Percentiles rank a stretch among this genome's conserved stretches.
These are phyloP conservation scores for Pichia sp. DNA, from an alignment of 1,139 yeast genomes.

Conservation along the genomic window DNA sequence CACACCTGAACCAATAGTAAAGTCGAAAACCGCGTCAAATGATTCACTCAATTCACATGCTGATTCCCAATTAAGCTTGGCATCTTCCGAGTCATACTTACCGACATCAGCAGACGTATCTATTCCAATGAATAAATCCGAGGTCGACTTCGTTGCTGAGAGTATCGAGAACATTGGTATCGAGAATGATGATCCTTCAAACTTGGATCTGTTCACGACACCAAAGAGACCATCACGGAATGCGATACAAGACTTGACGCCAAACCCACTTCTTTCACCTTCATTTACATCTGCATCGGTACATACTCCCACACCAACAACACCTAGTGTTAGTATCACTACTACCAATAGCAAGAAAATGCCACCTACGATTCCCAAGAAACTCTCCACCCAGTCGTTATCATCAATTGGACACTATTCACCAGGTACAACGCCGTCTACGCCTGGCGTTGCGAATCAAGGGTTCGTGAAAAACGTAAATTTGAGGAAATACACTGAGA, in stretches of 20 bases:
- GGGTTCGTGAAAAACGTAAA: conserved; percentile 14
- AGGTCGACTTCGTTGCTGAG: conserved; percentile 6
- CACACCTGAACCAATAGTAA: neutral
- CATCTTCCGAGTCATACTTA: neutral
- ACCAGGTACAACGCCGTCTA: too few species aligned
- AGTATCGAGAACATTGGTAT: conserved; percentile 10
- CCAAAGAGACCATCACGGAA: too few species aligned
- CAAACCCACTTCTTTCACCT: too few species aligned
- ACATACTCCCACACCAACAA: too few species aligned
- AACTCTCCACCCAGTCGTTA: too few species aligned
- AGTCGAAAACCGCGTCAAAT: neutral
- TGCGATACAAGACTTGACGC: too few species aligned
- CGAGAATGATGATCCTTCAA: conserved; percentile 1
- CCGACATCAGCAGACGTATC: conserved; percentile 1
- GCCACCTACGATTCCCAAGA: too few species aligned
- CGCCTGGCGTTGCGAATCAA: too few species aligned
- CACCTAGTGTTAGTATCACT: too few species aligned
- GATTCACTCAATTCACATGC: conserved; percentile 4
- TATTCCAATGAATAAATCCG: conserved; percentile 8
- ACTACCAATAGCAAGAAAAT: too few species aligned
- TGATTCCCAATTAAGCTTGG: neutral
- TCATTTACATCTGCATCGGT: too few species aligned
- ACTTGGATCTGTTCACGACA: conserved; percentile 1
- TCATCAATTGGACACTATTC: too few species aligned
- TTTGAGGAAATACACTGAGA: conserved; percentile 25